A percentile compares a stretch with the other conserved stretches of the same genome.
phyloP scores from a whole-genome alignment of 441 rosid genomes.

The Rhodomyrtus psidioides region DNA sequence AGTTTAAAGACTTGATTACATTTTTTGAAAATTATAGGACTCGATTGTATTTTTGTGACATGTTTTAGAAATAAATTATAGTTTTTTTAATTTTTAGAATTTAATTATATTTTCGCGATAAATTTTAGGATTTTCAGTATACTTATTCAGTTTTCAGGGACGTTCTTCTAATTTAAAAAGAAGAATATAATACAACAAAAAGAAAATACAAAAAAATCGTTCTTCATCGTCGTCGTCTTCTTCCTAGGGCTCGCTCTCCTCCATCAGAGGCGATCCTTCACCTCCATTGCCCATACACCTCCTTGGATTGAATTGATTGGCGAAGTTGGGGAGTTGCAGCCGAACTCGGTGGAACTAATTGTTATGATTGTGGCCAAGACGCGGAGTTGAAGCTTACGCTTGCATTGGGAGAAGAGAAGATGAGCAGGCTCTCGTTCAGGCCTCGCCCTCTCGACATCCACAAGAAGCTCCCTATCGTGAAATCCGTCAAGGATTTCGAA shows the following conservation, averaged over 20 bases:
- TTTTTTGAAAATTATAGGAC: too few species aligned
- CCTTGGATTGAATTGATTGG: background rate
- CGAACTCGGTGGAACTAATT: background rate
- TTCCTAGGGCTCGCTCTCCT: background rate
- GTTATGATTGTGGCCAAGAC: background rate
- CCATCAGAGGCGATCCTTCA: background rate
- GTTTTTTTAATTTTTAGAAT: too few species aligned
- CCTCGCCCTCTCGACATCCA: conserved; percentile 90
- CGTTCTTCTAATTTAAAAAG: background rate
- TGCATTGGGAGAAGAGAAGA: background rate
- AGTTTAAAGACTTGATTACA: too few species aligned
- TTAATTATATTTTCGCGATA: too few species aligned
- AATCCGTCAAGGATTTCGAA: conserved; percentile 84
- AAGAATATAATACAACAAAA: background rate
- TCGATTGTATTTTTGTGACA: too few species aligned
- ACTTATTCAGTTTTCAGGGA: background rate
- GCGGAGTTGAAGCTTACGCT: background rate
- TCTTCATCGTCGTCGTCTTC: background rate
- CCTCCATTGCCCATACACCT: background rate
- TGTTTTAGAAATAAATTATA: too few species aligned
- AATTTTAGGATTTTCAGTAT: too few species aligned
- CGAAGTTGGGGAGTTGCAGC: background rate
- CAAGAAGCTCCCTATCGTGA: conserved; percentile 87
- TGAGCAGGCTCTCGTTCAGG: conserved; percentile 71
- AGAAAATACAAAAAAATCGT: background rate